Evolutionary conservation across 108 stramenopile species (phyloP).

Genomic region (Pseudonitzschia pungens): DNA sequence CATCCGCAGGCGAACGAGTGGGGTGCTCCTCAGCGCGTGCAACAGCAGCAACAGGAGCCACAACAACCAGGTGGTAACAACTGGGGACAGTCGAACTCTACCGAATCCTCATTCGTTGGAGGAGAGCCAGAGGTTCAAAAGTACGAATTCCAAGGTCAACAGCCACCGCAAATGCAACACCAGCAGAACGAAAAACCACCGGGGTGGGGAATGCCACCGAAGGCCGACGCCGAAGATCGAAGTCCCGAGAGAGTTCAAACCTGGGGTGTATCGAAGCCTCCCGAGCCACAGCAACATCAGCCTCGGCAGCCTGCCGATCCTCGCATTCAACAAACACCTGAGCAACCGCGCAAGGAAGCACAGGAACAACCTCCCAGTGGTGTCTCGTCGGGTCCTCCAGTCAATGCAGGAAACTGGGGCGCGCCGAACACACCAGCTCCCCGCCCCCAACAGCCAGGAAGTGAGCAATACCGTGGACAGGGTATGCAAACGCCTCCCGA

Average conservation of each 20-base stretch:
- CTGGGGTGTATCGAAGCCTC: constrained; percentile 12
- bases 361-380: neutral
- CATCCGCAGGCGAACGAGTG: neutral
- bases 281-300: constrained; percentile 2
- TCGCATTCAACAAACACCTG: constrained; percentile 5
- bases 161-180: constrained; percentile 8
- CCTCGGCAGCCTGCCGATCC: constrained; percentile 2
- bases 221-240: constrained; percentile 4
- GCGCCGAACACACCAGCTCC: neutral
- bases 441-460: neutral
- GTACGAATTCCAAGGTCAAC: neutral
- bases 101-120: constrained; percentile 3
- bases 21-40: neutral
- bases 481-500: neutral
- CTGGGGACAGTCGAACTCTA: constrained; percentile 17
- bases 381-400: neutral
- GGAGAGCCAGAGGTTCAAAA: constrained; percentile 12
- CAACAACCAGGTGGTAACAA: neutral
- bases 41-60: neutral
- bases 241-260: neutral
- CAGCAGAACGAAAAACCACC: constrained; percentile 8
- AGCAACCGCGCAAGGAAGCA: constrained; percentile 1
- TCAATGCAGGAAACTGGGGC: constrained; percentile 5
- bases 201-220: constrained; percentile 29
- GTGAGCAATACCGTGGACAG: neutral